phyloP scores from a whole-genome alignment of 441 rosid species.

The Populus trichocarpa region DNA sequence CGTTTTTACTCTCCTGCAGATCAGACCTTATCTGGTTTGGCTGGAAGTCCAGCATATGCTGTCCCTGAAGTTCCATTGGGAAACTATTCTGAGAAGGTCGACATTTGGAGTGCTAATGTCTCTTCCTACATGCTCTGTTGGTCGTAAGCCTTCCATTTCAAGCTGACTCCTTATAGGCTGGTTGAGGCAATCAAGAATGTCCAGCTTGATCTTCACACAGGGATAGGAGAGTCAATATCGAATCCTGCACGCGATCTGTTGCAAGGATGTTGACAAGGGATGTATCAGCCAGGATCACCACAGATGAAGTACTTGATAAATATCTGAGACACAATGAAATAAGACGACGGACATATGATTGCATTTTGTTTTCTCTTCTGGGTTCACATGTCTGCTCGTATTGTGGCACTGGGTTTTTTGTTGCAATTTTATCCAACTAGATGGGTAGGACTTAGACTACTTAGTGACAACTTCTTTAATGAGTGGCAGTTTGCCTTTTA shows the following conservation, averaged over 20 bases:
- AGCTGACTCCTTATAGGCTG: constrained; percentile 72
- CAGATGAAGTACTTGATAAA: constrained; percentile 90
- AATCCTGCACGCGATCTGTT: constrained; percentile 81
- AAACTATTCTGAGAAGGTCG: constrained; percentile 86
- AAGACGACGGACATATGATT: background rate
- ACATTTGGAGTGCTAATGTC: constrained; percentile 93
- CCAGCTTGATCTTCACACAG: constrained; percentile 76
- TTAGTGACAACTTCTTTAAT: background rate
- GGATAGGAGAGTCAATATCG: constrained; percentile 72
- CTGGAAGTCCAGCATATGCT: constrained; percentile 95
- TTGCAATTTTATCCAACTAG: background rate
- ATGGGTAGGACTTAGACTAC: background rate
- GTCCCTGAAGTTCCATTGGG: constrained; percentile 84
- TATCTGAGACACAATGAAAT: background rate
- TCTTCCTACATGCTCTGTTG: constrained; percentile 71
- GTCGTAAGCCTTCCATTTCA: constrained; percentile 79
- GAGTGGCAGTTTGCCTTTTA: no score
- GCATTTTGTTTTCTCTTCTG: background rate
- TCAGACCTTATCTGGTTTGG: constrained; percentile 79
- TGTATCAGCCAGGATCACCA: constrained; percentile 72
- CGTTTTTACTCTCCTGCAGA: constrained; percentile 38
- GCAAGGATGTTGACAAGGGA: constrained; percentile 89
- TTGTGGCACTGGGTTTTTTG: no score
- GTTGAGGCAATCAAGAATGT: constrained; percentile 77
- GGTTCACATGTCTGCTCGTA: no score